Conservation (phyloP, 2,329 filamentous ascomycete species). For the Zarea fungicola region DNA sequence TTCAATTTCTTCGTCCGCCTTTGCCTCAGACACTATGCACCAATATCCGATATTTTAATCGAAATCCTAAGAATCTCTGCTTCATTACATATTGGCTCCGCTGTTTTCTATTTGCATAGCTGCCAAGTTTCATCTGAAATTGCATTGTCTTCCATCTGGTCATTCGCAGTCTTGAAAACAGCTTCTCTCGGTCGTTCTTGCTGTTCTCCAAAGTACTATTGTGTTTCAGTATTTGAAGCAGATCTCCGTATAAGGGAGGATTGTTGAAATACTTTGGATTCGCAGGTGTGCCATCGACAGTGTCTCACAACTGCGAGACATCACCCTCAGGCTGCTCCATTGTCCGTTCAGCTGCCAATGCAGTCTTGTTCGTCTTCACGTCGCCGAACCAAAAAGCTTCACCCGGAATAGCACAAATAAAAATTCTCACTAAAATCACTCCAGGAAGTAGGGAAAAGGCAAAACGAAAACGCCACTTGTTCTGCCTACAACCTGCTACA, state of each 20-base stretch:
- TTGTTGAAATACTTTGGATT: not conserved
- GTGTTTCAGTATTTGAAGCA: not conserved
- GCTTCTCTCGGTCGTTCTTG: no score
- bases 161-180: no score
- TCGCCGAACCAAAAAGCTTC: no score
- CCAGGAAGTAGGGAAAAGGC: not conserved
- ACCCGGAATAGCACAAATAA: not conserved
- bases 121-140: no score
- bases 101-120: no score
- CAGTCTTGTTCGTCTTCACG: not conserved
- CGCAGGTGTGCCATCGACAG: not conserved
- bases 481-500: not conserved
- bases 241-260: not conserved
- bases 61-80: no score
- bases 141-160: no score
- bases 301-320: constrained; percentile 1
- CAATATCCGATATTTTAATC: no score
- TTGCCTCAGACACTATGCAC: no score
- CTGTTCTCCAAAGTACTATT: not conserved
- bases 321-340: no score
- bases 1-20: not conserved
- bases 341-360: not conserved
- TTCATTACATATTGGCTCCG: no score
- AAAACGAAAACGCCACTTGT: not conserved
- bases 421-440: not conserved